These are phyloP conservation scores for Chlorella sp. DNA, from an alignment of 139 green algal genomes.

Conservation along the genomic window DNA sequence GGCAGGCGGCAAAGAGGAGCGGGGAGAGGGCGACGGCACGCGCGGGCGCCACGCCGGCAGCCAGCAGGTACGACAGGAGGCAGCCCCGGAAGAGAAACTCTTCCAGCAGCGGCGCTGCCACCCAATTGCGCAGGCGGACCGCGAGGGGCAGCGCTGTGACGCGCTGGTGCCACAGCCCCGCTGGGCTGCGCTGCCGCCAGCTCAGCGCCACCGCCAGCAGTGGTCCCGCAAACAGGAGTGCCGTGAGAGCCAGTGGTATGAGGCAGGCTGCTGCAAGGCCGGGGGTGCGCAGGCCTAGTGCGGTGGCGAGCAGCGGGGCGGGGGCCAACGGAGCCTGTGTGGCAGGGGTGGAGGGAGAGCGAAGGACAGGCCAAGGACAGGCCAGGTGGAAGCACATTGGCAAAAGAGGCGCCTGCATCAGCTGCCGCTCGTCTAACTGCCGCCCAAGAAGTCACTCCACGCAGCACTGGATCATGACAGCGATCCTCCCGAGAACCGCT, in stretches of 20 bases:
- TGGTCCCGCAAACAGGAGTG: slow-evolving; percentile 59
- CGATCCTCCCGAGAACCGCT: too few species aligned
- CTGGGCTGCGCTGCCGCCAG: not conserved
- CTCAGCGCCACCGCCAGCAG: slow-evolving; percentile 25
- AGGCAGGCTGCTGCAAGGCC: slow-evolving; percentile 30
- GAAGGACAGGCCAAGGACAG: not conserved
- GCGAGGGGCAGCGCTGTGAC: not conserved
- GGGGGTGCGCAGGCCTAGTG: slow-evolving; percentile 48
- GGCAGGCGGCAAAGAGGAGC: slow-evolving; percentile 80
- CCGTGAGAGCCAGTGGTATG: slow-evolving; percentile 53
- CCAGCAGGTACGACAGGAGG: slow-evolving; percentile 73
- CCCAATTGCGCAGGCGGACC: slow-evolving; percentile 42
- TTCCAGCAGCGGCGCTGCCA: slow-evolving; percentile 77
- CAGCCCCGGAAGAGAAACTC: slow-evolving; percentile 86
- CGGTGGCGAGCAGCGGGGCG: not conserved
- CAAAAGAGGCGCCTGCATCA: not conserved
- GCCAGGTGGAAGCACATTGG: not conserved
- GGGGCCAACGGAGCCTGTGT: not conserved
- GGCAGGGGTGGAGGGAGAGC: not conserved
- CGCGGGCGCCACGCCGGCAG: not conserved
- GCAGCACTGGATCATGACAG: too few species aligned
- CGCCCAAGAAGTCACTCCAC: too few species aligned
- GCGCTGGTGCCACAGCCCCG: slow-evolving; percentile 7
- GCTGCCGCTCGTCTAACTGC: too few species aligned
- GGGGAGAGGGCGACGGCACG: slow-evolving; percentile 61